Evolutionary conservation across 2,329 filamentous ascomycete species (phyloP).

Genomic region (Stylonectria norvegica): DNA sequence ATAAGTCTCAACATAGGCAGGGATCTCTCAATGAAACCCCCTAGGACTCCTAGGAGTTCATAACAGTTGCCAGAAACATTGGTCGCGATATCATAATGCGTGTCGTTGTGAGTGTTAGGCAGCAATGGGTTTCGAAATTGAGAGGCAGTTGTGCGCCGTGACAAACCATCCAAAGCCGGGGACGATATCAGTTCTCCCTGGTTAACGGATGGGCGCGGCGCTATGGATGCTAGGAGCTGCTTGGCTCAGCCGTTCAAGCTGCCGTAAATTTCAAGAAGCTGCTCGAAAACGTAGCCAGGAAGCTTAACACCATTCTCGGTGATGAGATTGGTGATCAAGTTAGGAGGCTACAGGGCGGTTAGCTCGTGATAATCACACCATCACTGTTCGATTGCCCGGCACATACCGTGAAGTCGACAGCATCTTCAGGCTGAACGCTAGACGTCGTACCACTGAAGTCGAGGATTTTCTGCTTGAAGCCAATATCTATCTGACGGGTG

Average conservation of each 20-base stretch:
- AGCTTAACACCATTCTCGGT: constrained; percentile 72
- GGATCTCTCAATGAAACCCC: too few species aligned
- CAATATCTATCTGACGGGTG: constrained; percentile 74
- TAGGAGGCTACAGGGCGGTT: constrained; percentile 51
- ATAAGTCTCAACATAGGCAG: too few species aligned
- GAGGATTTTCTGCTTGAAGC: constrained; percentile 72
- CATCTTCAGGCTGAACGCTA: constrained; percentile 46
- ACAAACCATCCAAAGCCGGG: neutral
- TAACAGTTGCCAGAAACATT: too few species aligned
- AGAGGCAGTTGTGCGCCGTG: constrained; percentile 1
- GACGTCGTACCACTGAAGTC: constrained; percentile 61
- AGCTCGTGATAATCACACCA: too few species aligned
- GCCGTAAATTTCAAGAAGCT: constrained; percentile 62
- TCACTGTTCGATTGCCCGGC: too few species aligned
- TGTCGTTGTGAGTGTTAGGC: too few species aligned
- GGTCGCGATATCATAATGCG: too few species aligned
- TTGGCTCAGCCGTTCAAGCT: constrained; percentile 36
- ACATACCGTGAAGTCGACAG: constrained; percentile 69
- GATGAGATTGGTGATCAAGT: constrained; percentile 68
- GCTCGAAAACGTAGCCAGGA: constrained; percentile 66
- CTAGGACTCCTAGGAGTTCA: too few species aligned
- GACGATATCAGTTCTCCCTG: neutral
- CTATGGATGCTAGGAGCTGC: constrained; percentile 3
- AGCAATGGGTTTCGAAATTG: neutral
- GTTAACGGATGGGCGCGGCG: constrained; percentile 11